These are phyloP conservation scores for Aspergillus indologenus DNA, from an alignment of 495 filamentous ascomycete genomes.

Conservation along the genomic window DNA sequence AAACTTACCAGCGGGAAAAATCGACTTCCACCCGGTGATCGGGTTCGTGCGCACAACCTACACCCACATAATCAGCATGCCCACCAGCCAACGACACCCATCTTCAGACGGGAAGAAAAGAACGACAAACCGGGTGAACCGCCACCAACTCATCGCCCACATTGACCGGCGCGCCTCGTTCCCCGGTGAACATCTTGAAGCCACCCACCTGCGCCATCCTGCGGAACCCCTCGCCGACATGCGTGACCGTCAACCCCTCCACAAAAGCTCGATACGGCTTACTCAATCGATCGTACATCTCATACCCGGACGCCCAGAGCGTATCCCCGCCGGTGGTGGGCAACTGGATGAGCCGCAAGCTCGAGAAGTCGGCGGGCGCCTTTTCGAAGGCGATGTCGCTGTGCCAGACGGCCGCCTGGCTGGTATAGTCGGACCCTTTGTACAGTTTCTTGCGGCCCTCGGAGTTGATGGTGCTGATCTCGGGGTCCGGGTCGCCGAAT, in stretches of 20 bases:
- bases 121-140: conserved; percentile 48
- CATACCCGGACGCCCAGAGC: conserved; percentile 52
- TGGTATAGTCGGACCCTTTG: conserved; percentile 16
- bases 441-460: conserved; percentile 52
- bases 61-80: background rate
- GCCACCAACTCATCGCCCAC: conserved; percentile 52
- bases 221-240: conserved; percentile 27
- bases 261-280: conserved; percentile 59
- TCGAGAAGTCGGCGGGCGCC: conserved; percentile 57
- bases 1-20: conserved; percentile 55
- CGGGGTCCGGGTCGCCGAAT: conserved; percentile 54
- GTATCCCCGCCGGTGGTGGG: conserved; percentile 64
- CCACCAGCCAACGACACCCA: too few species aligned
- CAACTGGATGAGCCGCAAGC: conserved; percentile 51
- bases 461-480: conserved; percentile 66
- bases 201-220: conserved; percentile 22
- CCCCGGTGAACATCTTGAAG: conserved; percentile 49
- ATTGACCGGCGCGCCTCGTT: conserved; percentile 64
- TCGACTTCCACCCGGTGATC: conserved; percentile 72
- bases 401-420: conserved; percentile 48
- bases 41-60: conserved; percentile 66
- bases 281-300: conserved; percentile 65
- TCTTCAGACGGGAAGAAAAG: background rate
- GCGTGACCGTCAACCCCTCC: conserved; percentile 59
- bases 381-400: conserved; percentile 64